Base-by-base conservation (phyloP, 768 basidiomycete genomes). In the Mycena galericulata region DNA sequence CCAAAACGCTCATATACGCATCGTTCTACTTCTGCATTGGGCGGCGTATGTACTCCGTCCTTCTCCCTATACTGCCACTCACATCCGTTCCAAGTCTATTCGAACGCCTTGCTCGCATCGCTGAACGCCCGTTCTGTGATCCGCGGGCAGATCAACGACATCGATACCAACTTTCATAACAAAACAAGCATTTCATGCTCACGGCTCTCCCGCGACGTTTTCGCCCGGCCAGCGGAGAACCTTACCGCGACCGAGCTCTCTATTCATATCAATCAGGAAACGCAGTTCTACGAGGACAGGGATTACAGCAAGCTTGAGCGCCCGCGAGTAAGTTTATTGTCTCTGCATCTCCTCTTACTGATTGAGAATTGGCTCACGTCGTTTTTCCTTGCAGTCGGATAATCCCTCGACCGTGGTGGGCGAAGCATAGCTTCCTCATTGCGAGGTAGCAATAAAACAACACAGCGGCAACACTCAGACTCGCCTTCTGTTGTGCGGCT, bases 1-100 rank as follows among this genome's bases (percentile, higher is more conserved):
- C 75, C 9, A 67, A 70, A 14, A 75, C 77, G 1, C 70, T 80
- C 11, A 74, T 80, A 26, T 80, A 80, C 62, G 77, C 78, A 0
- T 61, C 72, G 0, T 78, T 77, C 57, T 77, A 78, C 54, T 78
- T 78, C 71, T 77, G 75, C 68, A 76, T 79, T 45, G 77, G 77
- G 12, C 75, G 79, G 6, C 63, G 79, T 79, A 49, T 65, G 77
- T 73, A 8, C 27, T 29, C 34, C 15, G 15, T 46, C 17, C 29
- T 24, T 6, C 6, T 26, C 36, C 22, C 46, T 50, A 9, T 15
- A 32, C 22, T 27, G 17, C 22, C 22, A 6, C 41, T 30, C 4
- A 17, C 56, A 43, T 14, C 26, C 26, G 29, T 29, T 2, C 17
- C 29, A 4, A 78, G 77, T 78, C 11, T 78, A 78, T 47, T 69